Evolutionary conservation across 352 stramenopile genomes (phyloP).

Genomic region (Albugo candida): DNA sequence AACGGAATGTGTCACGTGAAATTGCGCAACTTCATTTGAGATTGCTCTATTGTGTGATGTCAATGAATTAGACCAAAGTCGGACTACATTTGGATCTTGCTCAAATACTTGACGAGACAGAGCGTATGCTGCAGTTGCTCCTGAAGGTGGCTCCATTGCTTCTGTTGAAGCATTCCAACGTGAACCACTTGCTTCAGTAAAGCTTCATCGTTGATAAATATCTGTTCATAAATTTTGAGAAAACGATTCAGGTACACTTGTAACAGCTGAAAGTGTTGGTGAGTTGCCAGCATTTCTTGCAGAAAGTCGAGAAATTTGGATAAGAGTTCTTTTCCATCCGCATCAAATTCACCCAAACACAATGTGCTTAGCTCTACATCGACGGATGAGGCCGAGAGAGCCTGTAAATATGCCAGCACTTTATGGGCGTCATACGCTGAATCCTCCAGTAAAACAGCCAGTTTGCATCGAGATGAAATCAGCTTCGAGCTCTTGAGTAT

Average conservation of each 20-base stretch:
- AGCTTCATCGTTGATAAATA: conserved; percentile 29
- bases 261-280: conserved; percentile 54
- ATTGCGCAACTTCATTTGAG: too few species aligned
- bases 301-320: conserved; percentile 45
- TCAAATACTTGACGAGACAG: conserved; percentile 74
- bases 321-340: conserved; percentile 41
- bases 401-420: conserved; percentile 44
- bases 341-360: conserved; percentile 69
- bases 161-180: conserved; percentile 36
- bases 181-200: conserved; percentile 35
- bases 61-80: too few species aligned
- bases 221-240: conserved; percentile 64
- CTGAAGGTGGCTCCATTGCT: conserved; percentile 65
- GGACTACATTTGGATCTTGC: conserved; percentile 74
- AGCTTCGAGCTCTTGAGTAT: conserved; percentile 55
- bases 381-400: conserved; percentile 44
- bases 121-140: conserved; percentile 71
- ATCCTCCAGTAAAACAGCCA: conserved; percentile 29
- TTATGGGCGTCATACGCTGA: conserved; percentile 2
- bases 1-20: too few species aligned
- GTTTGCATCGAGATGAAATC: conserved; percentile 48
- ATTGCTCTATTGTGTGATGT: too few species aligned
- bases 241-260: conserved; percentile 77
- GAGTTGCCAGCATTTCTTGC: conserved; percentile 37
- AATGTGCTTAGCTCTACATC: conserved; percentile 69